Base-by-base conservation (phyloP, 345 rosid species). In the Pugionium cornutum region DNA sequence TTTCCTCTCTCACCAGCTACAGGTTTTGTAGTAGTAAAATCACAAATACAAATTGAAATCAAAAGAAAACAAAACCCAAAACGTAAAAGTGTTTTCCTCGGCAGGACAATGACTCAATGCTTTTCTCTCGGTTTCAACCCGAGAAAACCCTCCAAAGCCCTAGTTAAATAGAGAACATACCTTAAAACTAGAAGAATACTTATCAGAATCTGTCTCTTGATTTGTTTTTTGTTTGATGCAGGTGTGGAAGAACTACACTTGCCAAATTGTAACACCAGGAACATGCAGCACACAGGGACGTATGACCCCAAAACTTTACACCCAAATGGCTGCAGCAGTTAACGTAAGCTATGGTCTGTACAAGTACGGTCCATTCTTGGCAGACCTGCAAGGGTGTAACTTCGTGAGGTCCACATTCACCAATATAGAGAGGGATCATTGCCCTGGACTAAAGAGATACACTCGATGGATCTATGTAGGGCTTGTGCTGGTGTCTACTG, bases 331-430 rank as follows among this genome's bases (percentile, higher is more conserved):
- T 25, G 78, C 90, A 44, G 82, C 91, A 2, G 88, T 87, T 42
- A 87, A 91, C 66, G 83, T 95, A 64, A 95, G 96, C 72, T 86
- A 78, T 31, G 97, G 87, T 18, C 69, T 95, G 74, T 64, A 81
- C 75, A 84, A 45, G 27, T 87, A 89, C 2, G 89, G 95, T 27
- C 99, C 99, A 2, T 91, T 90, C 89, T 78, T 95, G 51, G 83
- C 83, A 33, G 68, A 81, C 58, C 72, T 94, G 51, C 75, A 74
- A 72, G 92, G 88, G 75, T 94, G 97, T 79, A 74, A 83, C 53
- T 94, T 80, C 11, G 95, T 91, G 43, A 85, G 97, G 4, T 76
- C 86, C 8, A 87, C 99, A 29, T 85, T 90, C 78, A 80, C 91
- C 0, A 75, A 62, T 28, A 82, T 94, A 65, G 70, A 70, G 32